Conservation (phyloP, 192 early-diverging fungal genomes). For the Spinellus fusiger region DNA sequence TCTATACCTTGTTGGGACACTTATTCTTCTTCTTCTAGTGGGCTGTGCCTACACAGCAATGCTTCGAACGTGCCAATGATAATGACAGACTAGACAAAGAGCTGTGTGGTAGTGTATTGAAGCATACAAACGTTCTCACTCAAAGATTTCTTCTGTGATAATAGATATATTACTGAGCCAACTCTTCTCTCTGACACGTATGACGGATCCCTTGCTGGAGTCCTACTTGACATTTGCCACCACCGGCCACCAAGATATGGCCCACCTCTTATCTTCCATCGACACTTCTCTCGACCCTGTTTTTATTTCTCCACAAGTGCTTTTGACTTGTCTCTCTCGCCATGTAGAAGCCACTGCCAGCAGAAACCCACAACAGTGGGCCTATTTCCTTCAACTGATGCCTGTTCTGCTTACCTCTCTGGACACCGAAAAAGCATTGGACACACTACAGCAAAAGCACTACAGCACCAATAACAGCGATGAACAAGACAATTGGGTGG, state of each 20-base stretch:
- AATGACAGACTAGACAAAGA: slow-evolving; percentile 5
- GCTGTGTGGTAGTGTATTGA: slow-evolving; percentile 14
- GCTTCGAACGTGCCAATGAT: not conserved
- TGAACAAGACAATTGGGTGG: slow-evolving; percentile 1
- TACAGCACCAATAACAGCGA: not conserved
- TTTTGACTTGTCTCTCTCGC: slow-evolving; percentile 1
- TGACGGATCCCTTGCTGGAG: slow-evolving; percentile 18
- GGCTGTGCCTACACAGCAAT: slow-evolving; percentile 17
- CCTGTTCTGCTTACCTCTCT: not conserved
- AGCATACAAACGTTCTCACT: not conserved
- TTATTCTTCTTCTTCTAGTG: slow-evolving; percentile 15
- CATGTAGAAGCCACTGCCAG: slow-evolving; percentile 2
- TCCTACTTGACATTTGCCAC: slow-evolving; percentile 19
- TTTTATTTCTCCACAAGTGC: slow-evolving; percentile 7
- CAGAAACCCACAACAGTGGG: slow-evolving; percentile 18
- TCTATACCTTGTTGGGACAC: not conserved
- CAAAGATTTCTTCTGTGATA: not conserved
- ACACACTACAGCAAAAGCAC: not conserved
- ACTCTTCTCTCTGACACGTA: slow-evolving; percentile 14
- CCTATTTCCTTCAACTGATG: slow-evolving; percentile 11
- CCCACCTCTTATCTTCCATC: not conserved
- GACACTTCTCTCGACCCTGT: not conserved
- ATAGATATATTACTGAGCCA: slow-evolving; percentile 18
- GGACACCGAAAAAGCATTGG: not conserved
- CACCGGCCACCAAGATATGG: not conserved